A percentile compares a stretch with the other conserved stretches of the same genome.
These are phyloP conservation scores for Boletus semigastroideus DNA, from an alignment of 1,284 basidiomycete genomes.

Conservation along the genomic window DNA sequence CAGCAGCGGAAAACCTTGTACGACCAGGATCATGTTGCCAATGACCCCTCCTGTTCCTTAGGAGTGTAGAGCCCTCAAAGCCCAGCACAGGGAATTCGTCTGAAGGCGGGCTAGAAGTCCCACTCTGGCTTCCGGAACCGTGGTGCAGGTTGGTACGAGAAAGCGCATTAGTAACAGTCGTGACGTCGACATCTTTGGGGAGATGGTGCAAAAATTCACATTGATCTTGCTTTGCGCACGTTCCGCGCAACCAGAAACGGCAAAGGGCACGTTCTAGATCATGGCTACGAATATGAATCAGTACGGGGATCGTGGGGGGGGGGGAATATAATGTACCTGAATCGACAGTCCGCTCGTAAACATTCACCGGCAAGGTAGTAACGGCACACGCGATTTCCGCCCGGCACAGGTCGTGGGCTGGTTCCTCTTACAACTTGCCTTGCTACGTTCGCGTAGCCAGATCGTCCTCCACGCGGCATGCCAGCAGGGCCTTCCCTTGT, in stretches of 20 bases:
- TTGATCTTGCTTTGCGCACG: conserved; percentile 90
- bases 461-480: conserved; percentile 44
- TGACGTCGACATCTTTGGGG: conserved; percentile 75
- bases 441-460: conserved; percentile 37
- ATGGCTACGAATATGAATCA: conserved; percentile 52
- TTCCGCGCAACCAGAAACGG: conserved; percentile 97
- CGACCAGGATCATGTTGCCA: conserved; percentile 70
- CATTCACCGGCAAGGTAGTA: conserved; percentile 98
- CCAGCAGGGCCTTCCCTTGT: conserved; percentile 48
- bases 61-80: conserved; percentile 35
- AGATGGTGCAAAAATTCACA: conserved; percentile 91
- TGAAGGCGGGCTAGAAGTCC: conserved; percentile 44
- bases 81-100: conserved; percentile 91
- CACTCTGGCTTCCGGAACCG: conserved; percentile 36
- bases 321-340: conserved; percentile 62
- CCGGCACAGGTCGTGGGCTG: conserved; percentile 56
- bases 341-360: conserved; percentile 92
- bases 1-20: conserved; percentile 81
- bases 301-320: neutral
- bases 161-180: conserved; percentile 69
- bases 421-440: conserved; percentile 46
- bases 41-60: conserved; percentile 39
- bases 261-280: conserved; percentile 92
- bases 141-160: conserved; percentile 61
- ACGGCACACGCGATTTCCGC: conserved; percentile 78